Base-by-base conservation (phyloP, 2,329 filamentous ascomycete species). In the Blastomyces gilchristii region DNA sequence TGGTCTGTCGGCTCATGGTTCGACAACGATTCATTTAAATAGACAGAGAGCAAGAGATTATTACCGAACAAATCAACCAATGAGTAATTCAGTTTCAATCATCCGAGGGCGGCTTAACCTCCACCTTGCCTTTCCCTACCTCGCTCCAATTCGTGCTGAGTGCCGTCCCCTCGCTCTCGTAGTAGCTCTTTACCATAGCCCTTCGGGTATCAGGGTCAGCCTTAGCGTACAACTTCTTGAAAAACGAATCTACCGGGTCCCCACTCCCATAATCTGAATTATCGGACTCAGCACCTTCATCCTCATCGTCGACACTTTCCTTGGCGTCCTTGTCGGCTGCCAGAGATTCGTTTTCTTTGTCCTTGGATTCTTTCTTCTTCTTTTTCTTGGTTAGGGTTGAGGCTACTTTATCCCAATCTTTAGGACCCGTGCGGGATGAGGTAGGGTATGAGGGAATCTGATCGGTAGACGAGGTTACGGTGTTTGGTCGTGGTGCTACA, bases 131-230 rank as follows among this genome's bases (percentile, higher is more conserved):
- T 66, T 81, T 83, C 60, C 85, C 84, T 25, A 97, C 93, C 65
- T 96, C 89, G 11, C 79, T 77, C 94, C 94, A 99, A 73, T 93
- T 91, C 0, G 94, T 99, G 75, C 91, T 97, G 59, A 99, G 78
- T 2, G 89, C 84, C 0, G 94, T 99, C 4, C 94, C 94, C 69
- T 95, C 94, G 75, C 92, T 97, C 80, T 99, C 93, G 16, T 86
- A 82, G 71, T 90, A 97, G 72, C 90, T 96, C 84, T 99, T 99
- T 85, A 95, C 90, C 94, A 99, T 99, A 9, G 94, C 94, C 1
- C 91, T 85, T 72, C 86, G 86, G 64, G 90, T 90, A 69, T 99
- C 93, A 0, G 87, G 85, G 58, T 88, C 86, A 0, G 90, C 86
- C 45, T 80, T 81, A 66, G 88, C 85, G 77, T 93, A 97, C 1